Evolutionary conservation across 768 basidiomycete genomes (phyloP), one percentile per base, ranked within the genome.

Genomic region (Suillus fuscotomentosus): DNA sequence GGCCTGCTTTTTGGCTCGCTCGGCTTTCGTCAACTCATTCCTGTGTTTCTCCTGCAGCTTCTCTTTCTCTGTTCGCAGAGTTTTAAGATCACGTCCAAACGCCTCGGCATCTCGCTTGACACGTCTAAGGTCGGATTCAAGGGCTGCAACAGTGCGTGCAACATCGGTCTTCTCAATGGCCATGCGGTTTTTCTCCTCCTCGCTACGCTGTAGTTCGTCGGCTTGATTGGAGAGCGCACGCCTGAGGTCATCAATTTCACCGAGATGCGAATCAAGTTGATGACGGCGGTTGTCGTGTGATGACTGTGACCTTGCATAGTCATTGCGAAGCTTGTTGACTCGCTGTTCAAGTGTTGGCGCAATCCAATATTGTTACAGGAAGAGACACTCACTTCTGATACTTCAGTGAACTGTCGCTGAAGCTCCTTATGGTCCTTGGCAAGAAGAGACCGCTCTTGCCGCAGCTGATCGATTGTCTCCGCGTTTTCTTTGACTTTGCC

Each of bases 171-270:
- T 89, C 79, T 89, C 91, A 2, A 80, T 78, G 22, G 78, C 79
- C 65, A 88, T 82, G 51, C 83, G 85, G 27, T 84, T 79, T 71
- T 87, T 88, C 74, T 93, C 89, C 41, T 82, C 81, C 70, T 88
- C 85, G 1, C 83, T 82, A 20, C 82, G 82, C 13, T 89, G 85
- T 47, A 95, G 82, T 67, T 88, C 86, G 34, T 80, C 80, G 3
- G 84, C 83, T 61, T 88, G 86, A 62, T 82, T 79, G 17, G 86
- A 82, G 15, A 94, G 81, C 2, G 88, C 88, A 5, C 80, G 82
- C 45, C 86, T 85, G n/a, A 94, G 86, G 38, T 91, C 88, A 3
- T 90, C 88, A 63, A 95, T 89, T 73, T 95, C 92, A 20, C 82
- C 76, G 8, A 86, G 80, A 61, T 88, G 86, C 2, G 87, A 76